phyloP scores from a whole-genome alignment of 2,329 filamentous ascomycete species.

The Teratosphaeria viscida region DNA sequence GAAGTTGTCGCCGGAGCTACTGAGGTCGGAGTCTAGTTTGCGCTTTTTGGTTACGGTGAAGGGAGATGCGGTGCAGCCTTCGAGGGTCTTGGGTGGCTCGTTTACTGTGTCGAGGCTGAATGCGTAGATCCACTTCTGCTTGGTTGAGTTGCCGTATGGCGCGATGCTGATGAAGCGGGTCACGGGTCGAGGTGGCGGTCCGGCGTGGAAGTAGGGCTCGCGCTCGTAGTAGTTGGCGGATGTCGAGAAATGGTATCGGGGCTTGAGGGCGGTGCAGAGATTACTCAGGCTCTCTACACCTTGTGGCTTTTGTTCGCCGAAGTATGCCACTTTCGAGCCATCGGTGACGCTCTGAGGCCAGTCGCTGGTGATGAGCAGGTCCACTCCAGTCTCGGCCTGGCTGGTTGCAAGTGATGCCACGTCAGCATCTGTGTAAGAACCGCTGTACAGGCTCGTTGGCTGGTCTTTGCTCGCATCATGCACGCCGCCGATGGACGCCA shows the following conservation, averaged over 20 bases:
- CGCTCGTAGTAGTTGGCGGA: constrained; percentile 75
- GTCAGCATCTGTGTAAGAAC: constrained; percentile 68
- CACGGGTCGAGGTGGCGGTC: constrained; percentile 39
- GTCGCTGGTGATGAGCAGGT: constrained; percentile 76
- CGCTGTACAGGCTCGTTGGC: constrained; percentile 54
- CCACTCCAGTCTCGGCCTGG: constrained; percentile 60
- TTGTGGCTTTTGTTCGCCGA: constrained; percentile 28
- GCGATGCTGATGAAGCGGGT: constrained; percentile 90
- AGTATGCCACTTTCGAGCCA: constrained; percentile 22
- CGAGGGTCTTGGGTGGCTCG: constrained; percentile 47
- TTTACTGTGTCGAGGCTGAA: constrained; percentile 50
- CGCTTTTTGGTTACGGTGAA: constrained; percentile 52
- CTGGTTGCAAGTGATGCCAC: constrained; percentile 30
- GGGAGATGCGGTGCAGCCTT: constrained; percentile 66
- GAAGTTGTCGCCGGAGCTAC: constrained; percentile 18
- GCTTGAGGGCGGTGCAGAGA: constrained; percentile 67
- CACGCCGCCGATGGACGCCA: constrained; percentile 74
- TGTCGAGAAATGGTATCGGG: constrained; percentile 79
- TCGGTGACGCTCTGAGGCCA: constrained; percentile 69
- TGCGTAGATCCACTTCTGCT: constrained; percentile 73
- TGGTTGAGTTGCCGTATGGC: constrained; percentile 60
- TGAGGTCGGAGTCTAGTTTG: constrained; percentile 23
- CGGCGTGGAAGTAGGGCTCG: constrained; percentile 73
- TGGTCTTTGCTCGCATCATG: constrained; percentile 11
- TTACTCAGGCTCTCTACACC: constrained; percentile 54